These are phyloP conservation scores for Mortierella sp. DNA, from an alignment of 371 early-diverging fungal genomes.

Conservation along the genomic window DNA sequence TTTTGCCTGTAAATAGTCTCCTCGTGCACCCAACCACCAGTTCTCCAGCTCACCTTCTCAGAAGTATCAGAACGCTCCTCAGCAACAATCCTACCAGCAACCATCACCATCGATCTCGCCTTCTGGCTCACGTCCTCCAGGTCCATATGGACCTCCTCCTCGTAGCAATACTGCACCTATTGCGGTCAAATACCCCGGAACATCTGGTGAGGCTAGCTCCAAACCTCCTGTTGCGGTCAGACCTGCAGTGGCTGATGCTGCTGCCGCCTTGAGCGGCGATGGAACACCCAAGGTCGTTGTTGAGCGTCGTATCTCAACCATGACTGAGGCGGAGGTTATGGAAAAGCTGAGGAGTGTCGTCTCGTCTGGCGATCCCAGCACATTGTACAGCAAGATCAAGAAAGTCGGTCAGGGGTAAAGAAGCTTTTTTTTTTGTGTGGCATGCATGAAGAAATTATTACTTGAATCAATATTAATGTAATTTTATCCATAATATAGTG, in stretches of 20 bases:
- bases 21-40: constrained; percentile 44
- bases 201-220: constrained; percentile 3
- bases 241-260: constrained; percentile 41
- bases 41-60: constrained; percentile 24
- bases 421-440: neutral
- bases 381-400: constrained; percentile 88
- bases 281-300: constrained; percentile 63
- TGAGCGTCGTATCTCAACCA: constrained; percentile 82
- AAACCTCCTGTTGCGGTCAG: constrained; percentile 25
- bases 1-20: constrained; percentile 23
- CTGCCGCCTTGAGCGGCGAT: constrained; percentile 53
- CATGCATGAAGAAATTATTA: neutral
- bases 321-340: constrained; percentile 95
- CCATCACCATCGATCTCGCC: constrained; percentile 44
- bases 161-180: constrained; percentile 49
- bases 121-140: constrained; percentile 33
- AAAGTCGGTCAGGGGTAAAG: constrained; percentile 96
- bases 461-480: no score
- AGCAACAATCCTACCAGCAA: constrained; percentile 25
- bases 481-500: constrained; percentile 62
- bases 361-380: constrained; percentile 88
- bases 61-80: constrained; percentile 25
- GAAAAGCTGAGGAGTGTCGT: constrained; percentile 87
- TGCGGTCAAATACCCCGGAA: constrained; percentile 27
- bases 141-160: constrained; percentile 36